Conservation (phyloP, 2,329 filamentous ascomycete species). For the Neonectria magnoliae region DNA sequence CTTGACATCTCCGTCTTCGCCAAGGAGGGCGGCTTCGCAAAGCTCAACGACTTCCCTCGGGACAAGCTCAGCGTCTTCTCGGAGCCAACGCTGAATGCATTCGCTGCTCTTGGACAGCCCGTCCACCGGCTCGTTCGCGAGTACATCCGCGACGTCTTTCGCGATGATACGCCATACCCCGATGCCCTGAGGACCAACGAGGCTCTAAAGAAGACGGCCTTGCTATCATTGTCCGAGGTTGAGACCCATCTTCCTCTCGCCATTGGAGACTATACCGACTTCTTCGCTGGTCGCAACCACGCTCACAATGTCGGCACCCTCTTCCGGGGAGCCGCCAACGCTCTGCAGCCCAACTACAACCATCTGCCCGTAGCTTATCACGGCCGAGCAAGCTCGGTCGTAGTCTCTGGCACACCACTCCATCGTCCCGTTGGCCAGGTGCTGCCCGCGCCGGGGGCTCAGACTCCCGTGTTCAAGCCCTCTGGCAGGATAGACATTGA, state of each 20-base stretch:
- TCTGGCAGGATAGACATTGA: slow-evolving; percentile 76
- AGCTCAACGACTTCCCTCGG: slow-evolving; percentile 37
- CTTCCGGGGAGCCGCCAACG: slow-evolving; percentile 77
- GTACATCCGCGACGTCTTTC: slow-evolving; percentile 70
- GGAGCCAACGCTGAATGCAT: slow-evolving; percentile 45
- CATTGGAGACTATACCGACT: slow-evolving; percentile 87
- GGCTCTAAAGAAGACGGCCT: slow-evolving; percentile 41
- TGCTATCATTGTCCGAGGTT: slow-evolving; percentile 54
- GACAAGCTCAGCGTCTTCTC: slow-evolving; percentile 42
- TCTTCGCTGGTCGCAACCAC: slow-evolving; percentile 82
- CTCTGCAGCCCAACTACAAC: slow-evolving; percentile 82
- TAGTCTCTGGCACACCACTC: slow-evolving; percentile 78
- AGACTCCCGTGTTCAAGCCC: slow-evolving; percentile 65
- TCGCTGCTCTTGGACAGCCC: slow-evolving; percentile 66
- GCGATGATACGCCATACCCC: slow-evolving; percentile 60
- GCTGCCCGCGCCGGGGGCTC: slow-evolving; percentile 57
- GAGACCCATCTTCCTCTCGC: slow-evolving; percentile 77
- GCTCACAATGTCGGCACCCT: slow-evolving; percentile 75
- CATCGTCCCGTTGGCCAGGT: slow-evolving; percentile 79
- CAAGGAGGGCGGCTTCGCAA: slow-evolving; percentile 50
- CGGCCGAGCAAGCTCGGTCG: slow-evolving; percentile 78
- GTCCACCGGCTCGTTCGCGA: slow-evolving; percentile 75
- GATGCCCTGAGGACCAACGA: slow-evolving; percentile 50
- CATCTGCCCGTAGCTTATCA: slow-evolving; percentile 85
- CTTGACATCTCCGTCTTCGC: slow-evolving; percentile 75